These are phyloP conservation scores for Coniella vitis DNA, from an alignment of 2,329 filamentous ascomycete species.

Conservation along the genomic window DNA sequence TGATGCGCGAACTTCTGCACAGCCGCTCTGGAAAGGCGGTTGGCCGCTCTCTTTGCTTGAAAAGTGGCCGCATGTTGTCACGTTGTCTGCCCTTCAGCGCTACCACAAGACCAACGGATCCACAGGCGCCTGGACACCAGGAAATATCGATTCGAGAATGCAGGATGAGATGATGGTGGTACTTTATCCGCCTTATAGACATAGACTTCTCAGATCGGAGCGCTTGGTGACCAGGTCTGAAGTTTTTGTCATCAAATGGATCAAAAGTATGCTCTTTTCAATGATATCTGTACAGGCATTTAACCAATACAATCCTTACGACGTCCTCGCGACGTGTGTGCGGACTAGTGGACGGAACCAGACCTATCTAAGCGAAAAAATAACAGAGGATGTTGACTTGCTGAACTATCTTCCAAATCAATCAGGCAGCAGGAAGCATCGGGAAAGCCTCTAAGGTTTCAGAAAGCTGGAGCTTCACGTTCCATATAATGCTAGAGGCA, in stretches of 20 bases:
- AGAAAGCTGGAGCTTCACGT: slow-evolving; percentile 49
- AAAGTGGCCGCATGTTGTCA: slow-evolving; percentile 25
- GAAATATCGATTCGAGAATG: neutral
- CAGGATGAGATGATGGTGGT: slow-evolving; percentile 34
- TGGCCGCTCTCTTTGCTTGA: slow-evolving; percentile 27
- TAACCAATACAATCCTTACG: neutral
- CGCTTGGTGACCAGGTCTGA: slow-evolving; percentile 38
- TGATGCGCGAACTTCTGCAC: slow-evolving; percentile 27
- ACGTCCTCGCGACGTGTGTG: neutral
- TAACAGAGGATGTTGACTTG: slow-evolving; percentile 18
- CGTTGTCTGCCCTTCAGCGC: slow-evolving; percentile 24
- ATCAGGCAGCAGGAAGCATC: slow-evolving; percentile 5
- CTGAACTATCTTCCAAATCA: slow-evolving; percentile 29
- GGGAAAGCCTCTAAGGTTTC: slow-evolving; percentile 18
- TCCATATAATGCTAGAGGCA: slow-evolving; percentile 49
- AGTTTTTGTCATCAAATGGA: slow-evolving; percentile 38
- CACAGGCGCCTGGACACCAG: slow-evolving; percentile 23
- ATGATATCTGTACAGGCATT: neutral
- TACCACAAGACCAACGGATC: slow-evolving; percentile 38
- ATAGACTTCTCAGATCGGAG: slow-evolving; percentile 41
- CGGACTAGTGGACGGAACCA: neutral
- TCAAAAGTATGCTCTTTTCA: slow-evolving; percentile 23
- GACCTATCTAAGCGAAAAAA: neutral
- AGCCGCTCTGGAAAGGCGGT: slow-evolving; percentile 27
- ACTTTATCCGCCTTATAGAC: slow-evolving; percentile 34